A percentile compares a stretch with the other conserved stretches of the same genome.
These are phyloP conservation scores for Dissophora ornata DNA, from an alignment of 192 early-diverging fungal genomes.

Conservation along the genomic window DNA sequence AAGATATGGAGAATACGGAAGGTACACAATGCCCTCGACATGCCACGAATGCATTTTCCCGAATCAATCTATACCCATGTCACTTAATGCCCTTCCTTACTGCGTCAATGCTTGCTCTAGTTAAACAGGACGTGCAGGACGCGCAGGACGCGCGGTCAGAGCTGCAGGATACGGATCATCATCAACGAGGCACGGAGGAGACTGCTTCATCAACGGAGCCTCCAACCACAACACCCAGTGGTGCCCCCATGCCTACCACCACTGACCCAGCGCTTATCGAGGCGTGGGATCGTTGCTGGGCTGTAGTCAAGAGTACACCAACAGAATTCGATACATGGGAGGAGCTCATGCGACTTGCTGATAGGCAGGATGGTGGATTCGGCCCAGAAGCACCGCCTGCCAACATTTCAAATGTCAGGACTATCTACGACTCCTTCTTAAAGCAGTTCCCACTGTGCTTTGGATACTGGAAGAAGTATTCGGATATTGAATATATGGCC, in stretches of 20 bases:
- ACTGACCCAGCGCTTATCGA: slow-evolving; percentile 39
- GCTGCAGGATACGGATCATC: too few species aligned
- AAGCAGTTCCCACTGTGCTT: slow-evolving; percentile 80
- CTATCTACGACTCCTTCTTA: slow-evolving; percentile 74
- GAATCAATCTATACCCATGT: too few species aligned
- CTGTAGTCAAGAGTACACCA: slow-evolving; percentile 29
- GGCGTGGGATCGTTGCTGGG: slow-evolving; percentile 44
- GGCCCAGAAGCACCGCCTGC: slow-evolving; percentile 58
- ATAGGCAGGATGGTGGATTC: slow-evolving; percentile 66
- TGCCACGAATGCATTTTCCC: too few species aligned
- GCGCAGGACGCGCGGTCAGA: too few species aligned
- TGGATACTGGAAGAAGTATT: slow-evolving; percentile 86
- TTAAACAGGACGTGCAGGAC: too few species aligned
- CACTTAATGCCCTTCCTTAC: too few species aligned
- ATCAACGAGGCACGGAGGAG: background rate
- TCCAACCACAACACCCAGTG: slow-evolving; percentile 44
- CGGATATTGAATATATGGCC: slow-evolving; percentile 67
- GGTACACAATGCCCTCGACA: too few species aligned
- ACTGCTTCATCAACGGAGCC: background rate
- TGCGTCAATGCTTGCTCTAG: too few species aligned
- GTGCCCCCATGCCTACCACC: slow-evolving; percentile 46
- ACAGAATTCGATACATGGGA: slow-evolving; percentile 79
- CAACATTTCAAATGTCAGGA: slow-evolving; percentile 61
- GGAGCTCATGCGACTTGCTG: slow-evolving; percentile 67
- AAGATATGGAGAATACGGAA: too few species aligned